Evolutionary conservation across 257 asterid genomes (phyloP), one percentile per base, ranked within the genome.

Genomic region (Petrea volubilis): DNA sequence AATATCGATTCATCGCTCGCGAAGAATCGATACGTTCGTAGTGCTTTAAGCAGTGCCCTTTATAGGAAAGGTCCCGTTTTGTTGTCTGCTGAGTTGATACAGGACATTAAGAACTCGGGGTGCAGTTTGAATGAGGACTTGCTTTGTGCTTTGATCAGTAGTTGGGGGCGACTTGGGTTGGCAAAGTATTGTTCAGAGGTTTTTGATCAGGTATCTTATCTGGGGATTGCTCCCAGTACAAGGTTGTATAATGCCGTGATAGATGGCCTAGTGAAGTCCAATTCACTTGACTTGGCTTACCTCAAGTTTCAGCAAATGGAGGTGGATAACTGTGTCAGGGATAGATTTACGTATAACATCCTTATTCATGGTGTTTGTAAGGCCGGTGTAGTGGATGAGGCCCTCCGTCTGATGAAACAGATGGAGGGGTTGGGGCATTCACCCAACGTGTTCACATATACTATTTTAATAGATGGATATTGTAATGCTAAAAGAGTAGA

Each of bases 251-350:
- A 91, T 85, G 95, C 96, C 0, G 95, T 91, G 40, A 88, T 94
- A 29, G 93, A 91, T 81, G 97, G 91, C 5, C 81, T 91, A 10
- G 87, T 94, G 63, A 91, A 91, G 81, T 90, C 96, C 23, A 88
- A 87, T 84, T 89, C 97, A 0, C 91, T 94, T 6, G 97, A 91
- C 86, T 78, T 86, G 78, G 98, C 98, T 50, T 94, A 94, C 84
- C 87, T 94, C 10, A 94, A 94, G 82, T 94, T 91, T 78, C 97
- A 94, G 80, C 97, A 89, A 70, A 94, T 94, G 98, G 88, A 81
- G 80, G 95, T 84, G 65, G 97, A 94, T 83, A 83, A 77, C 52
- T 91, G 97, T 78, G 7, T 38, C 15, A 91, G 96, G 0, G 98
- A 94, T 81, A 85, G 96, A 78, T 94, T 83, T 69, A 94, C 97